Conservation (phyloP, 768 basidiomycete genomes). For the Fomitopsis serialis region DNA sequence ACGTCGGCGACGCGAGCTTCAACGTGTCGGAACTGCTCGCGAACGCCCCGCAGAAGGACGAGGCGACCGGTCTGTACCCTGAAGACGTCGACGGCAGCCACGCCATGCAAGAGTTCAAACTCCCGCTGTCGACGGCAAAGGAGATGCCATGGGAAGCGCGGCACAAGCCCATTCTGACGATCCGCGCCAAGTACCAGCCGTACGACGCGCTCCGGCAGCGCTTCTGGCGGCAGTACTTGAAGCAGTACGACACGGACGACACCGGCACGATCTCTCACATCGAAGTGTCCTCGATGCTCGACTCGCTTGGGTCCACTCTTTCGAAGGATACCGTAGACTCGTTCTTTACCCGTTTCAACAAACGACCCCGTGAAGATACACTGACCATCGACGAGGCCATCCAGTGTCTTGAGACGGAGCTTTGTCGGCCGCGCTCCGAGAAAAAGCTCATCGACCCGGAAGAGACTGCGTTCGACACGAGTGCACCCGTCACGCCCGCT, state of each 20-base stretch:
- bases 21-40: conserved; percentile 60
- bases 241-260: conserved; percentile 88
- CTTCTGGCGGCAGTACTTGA: conserved; percentile 87
- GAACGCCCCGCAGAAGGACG: conserved; percentile 44
- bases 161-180: conserved; percentile 60
- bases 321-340: conserved; percentile 69
- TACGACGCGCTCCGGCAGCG: conserved; percentile 87
- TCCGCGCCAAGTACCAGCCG: conserved; percentile 90
- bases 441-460: conserved; percentile 58
- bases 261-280: conserved; percentile 67
- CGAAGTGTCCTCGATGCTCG: conserved; percentile 92
- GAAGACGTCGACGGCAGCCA: conserved; percentile 48
- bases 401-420: conserved; percentile 80
- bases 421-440: conserved; percentile 68
- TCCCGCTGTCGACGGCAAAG: conserved; percentile 58
- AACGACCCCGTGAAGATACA: conserved; percentile 60
- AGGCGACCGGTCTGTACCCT: conserved; percentile 47
- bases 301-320: conserved; percentile 93
- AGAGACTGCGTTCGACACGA: conserved; percentile 40
- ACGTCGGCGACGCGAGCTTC: conserved; percentile 75
- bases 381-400: conserved; percentile 76
- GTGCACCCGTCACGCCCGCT: conserved; percentile 51
- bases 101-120: conserved; percentile 67
- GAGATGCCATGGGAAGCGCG: conserved; percentile 68
- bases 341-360: conserved; percentile 74